A percentile compares a stretch with the other conserved stretches of the same genome.
Evolutionary conservation across 106 monocot species (phyloP).

Genomic region (Iris macrosiphon): DNA sequence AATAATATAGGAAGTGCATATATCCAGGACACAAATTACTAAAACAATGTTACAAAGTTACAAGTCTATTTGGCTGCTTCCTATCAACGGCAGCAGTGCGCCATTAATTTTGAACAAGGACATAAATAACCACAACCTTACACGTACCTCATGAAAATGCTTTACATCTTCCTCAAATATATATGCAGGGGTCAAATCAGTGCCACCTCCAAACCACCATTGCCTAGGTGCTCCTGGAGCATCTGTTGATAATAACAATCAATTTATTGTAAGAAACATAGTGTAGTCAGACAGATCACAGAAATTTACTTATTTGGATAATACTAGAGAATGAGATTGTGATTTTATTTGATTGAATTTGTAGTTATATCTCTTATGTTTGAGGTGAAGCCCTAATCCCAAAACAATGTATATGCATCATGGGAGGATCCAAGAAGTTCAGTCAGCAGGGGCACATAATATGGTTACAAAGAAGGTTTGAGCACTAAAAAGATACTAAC

Average conservation of each 20-base stretch:
- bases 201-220: constrained; percentile 99
- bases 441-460: too few relatives aligned
- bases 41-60: too few relatives aligned
- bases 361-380: not conserved
- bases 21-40: too few relatives aligned
- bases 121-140: not conserved
- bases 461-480: too few relatives aligned
- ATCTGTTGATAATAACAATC: constrained; percentile 47
- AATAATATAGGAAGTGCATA: too few relatives aligned
- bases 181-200: constrained; percentile 97
- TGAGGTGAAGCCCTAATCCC: not conserved
- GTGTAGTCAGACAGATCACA: not conserved
- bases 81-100: not conserved
- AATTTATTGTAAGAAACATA: not conserved
- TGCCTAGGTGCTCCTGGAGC: constrained; percentile 94
- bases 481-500: too few relatives aligned
- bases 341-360: not conserved
- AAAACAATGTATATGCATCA: too few relatives aligned
- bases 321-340: not conserved
- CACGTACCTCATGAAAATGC: constrained; percentile 85
- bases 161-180: constrained; percentile 98
- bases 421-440: too few relatives aligned
- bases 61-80: too few relatives aligned
- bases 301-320: not conserved
- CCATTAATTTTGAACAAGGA: not conserved